phyloP scores from a whole-genome alignment of 306 rosid species.

The Glycine tomentella region DNA sequence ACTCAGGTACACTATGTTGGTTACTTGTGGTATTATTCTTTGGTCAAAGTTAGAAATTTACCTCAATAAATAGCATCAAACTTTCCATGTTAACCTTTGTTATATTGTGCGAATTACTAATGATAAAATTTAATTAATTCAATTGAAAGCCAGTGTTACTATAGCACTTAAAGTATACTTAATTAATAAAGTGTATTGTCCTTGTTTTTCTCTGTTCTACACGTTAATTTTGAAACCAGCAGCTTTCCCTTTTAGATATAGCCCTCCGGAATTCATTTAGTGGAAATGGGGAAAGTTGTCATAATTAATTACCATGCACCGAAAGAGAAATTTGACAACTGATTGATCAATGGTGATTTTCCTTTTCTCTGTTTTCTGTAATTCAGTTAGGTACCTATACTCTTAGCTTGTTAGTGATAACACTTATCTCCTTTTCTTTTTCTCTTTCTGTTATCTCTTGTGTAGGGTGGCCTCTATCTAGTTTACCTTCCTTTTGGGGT shows the following conservation, averaged over 20 bases:
- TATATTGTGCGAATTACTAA: neutral
- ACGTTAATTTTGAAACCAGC: neutral
- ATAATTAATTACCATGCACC: neutral
- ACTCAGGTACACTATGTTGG: neutral
- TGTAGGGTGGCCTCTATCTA: neutral
- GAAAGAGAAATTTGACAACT: neutral
- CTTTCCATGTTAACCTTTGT: neutral
- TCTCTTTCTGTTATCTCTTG: neutral
- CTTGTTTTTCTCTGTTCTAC: neutral
- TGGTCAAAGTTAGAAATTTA: neutral
- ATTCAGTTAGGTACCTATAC: neutral
- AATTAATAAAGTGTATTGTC: neutral
- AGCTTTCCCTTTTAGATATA: neutral
- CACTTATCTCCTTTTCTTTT: neutral
- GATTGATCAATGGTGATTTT: neutral
- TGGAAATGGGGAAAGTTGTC: neutral
- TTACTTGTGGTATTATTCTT: neutral
- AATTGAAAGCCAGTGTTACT: neutral
- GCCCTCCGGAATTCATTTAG: neutral
- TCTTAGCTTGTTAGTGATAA: neutral
- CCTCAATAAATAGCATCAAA: neutral
- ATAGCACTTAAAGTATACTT: neutral
- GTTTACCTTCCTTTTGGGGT: neutral
- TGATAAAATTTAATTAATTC: too few species aligned
- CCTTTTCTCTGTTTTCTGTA: slow-evolving; percentile 6